Conservation (phyloP, 805 yeast genomes). For the Candida koratica region DNA sequence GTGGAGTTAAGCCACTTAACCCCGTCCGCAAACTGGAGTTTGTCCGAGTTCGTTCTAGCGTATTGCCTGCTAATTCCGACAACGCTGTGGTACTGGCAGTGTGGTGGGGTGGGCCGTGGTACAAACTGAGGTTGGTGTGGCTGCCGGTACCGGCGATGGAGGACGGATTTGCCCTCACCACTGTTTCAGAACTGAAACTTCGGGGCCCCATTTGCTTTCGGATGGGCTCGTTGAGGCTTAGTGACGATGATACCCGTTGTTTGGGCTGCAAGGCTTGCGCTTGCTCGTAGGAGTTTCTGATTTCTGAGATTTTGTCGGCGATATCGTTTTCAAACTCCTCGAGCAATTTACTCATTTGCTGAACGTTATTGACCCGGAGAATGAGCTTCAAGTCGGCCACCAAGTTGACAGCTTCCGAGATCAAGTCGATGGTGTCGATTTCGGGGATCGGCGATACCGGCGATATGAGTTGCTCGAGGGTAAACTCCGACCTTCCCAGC, state of each 20-base stretch:
- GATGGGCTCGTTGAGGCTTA: neutral
- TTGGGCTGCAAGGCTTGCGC: constrained; percentile 11
- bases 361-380: constrained; percentile 51
- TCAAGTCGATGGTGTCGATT: constrained; percentile 51
- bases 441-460: constrained; percentile 55
- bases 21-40: constrained; percentile 22
- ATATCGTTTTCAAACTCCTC: constrained; percentile 28
- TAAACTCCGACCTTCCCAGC: constrained; percentile 19
- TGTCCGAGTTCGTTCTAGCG: constrained; percentile 14
- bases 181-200: constrained; percentile 8
- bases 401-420: constrained; percentile 58
- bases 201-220: constrained; percentile 5
- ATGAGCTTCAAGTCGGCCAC: constrained; percentile 63
- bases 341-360: constrained; percentile 45
- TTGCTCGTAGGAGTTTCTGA: constrained; percentile 17
- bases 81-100: constrained; percentile 3
- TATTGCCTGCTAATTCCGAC: neutral
- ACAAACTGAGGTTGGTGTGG: neutral
- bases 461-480: constrained; percentile 55
- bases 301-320: constrained; percentile 22
- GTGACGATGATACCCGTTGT: constrained; percentile 6
- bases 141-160: constrained; percentile 15
- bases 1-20: constrained; percentile 27
- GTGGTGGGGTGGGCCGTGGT: constrained; percentile 1
- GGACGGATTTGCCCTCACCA: constrained; percentile 12